Base-by-base conservation (phyloP, 1,284 basidiomycete species). In the Tilletia caries region DNA sequence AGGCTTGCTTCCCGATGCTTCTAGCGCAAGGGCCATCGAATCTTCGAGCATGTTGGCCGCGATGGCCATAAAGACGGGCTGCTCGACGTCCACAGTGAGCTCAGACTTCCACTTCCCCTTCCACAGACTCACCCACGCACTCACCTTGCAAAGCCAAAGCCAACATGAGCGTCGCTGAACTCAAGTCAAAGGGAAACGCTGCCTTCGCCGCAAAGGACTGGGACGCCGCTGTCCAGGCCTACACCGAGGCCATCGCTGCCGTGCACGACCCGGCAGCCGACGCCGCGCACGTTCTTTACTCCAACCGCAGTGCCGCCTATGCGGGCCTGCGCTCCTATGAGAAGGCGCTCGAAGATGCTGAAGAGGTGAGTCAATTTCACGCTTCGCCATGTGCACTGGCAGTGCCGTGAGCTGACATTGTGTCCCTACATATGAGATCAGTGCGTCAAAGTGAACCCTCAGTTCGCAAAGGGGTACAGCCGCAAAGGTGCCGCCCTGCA, bases 401-500 rank as follows among this genome's bases (percentile, higher is more conserved):
- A 1, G 20, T 50, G 41, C 20, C 18, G 12, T n/a, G 48, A 13
- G 48, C 48, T 50, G 48, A 50, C 48, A n/a, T 20, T 25, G 13
- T 34, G 33, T 60, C 20, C 33, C 52, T 48, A 4, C 12, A n/a
- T 4, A 29, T 13, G 13, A 54, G n/a, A n/a, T n/a, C 72, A 86
- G 83, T 86, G 84, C 69, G 88, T 96, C 82, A 88, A 89, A 80
- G 85, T 91, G 73, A 92, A 91, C 79, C 89, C 92, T 3, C 86
- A 88, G 3, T 98, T 95, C 90, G 87, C 91, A 52, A 98, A 98
- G 84, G 94, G 94, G 2, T 94, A 91, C 85, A 91, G 91, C 23
- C 89, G 95, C 69, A 95, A 95, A 82, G 95, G 95, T 67, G 93
- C 93, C 44, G 95, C 95, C n/a, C 85, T 97, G 62, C 95, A 97